Evolutionary conservation across 768 basidiomycete species (phyloP).

Genomic region (Rhodotorula diobovata): DNA sequence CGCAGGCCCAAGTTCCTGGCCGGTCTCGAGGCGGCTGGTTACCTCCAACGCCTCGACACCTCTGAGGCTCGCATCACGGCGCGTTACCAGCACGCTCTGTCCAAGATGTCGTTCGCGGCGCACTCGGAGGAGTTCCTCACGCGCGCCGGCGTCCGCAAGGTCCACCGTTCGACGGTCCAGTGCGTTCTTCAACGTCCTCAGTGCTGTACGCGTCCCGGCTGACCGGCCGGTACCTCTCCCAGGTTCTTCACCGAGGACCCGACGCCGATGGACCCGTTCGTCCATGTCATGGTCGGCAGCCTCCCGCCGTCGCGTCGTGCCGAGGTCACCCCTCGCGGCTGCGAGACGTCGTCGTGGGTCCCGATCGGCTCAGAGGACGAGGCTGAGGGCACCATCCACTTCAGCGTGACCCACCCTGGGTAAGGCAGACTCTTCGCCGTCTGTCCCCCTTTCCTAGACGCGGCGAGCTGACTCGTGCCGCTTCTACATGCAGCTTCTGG

Average conservation of each 20-base stretch:
- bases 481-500: constrained; percentile 15
- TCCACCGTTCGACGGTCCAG: constrained; percentile 36
- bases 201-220: neutral
- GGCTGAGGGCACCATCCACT: constrained; percentile 28
- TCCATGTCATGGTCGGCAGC: constrained; percentile 34
- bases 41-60: constrained; percentile 36
- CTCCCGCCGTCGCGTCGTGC: constrained; percentile 20
- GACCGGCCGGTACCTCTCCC: neutral
- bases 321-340: constrained; percentile 13
- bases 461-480: neutral
- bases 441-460: no score
- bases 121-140: constrained; percentile 35
- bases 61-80: constrained; percentile 33
- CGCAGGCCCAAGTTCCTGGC: constrained; percentile 29
- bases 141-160: constrained; percentile 30
- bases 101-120: constrained; percentile 32
- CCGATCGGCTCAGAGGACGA: constrained; percentile 11
- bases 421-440: neutral
- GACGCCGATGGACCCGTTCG: constrained; percentile 30
- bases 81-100: constrained; percentile 36
- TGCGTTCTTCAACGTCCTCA: neutral
- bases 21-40: constrained; percentile 35
- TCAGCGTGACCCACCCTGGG: constrained; percentile 22
- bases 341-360: constrained; percentile 2
- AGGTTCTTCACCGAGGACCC: constrained; percentile 36